Conservation (phyloP, 345 rosid species). For the Populus euphratica region DNA sequence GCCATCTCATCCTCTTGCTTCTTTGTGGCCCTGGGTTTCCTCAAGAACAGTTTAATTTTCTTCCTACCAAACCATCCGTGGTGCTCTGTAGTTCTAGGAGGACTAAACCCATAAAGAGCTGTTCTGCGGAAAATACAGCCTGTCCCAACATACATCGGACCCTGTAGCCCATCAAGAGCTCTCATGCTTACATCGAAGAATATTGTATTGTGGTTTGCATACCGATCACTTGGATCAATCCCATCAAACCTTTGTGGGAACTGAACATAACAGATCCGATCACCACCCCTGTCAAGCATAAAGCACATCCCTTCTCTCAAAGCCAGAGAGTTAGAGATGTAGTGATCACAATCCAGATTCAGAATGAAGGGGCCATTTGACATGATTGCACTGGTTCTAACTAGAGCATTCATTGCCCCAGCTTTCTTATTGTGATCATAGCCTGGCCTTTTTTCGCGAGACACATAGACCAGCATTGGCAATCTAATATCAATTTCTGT, state of each 20-base stretch:
- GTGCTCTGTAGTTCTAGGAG: constrained; percentile 71
- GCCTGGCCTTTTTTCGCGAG: constrained; percentile 30
- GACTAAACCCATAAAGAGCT: constrained; percentile 46
- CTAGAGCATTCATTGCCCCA: constrained; percentile 35
- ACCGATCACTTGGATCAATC: constrained; percentile 35
- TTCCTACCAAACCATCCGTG: constrained; percentile 67
- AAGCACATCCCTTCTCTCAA: constrained; percentile 36
- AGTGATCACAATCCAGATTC: constrained; percentile 35
- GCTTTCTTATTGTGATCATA: constrained; percentile 38
- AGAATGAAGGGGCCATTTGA: constrained; percentile 33
- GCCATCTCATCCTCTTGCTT: constrained; percentile 51
- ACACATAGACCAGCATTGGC: constrained; percentile 32
- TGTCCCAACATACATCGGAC: constrained; percentile 35
- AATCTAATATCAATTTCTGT: constrained; percentile 27
- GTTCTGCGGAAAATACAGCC: constrained; percentile 36
- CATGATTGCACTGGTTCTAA: constrained; percentile 36
- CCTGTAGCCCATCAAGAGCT: constrained; percentile 33
- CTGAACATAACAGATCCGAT: constrained; percentile 29
- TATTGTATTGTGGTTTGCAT: constrained; percentile 32
- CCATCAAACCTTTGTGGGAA: constrained; percentile 38
- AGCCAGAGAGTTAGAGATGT: constrained; percentile 31
- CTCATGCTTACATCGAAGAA: constrained; percentile 38
- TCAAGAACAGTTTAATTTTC: constrained; percentile 52
- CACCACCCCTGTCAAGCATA: constrained; percentile 36
- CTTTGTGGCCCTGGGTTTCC: constrained; percentile 45